phyloP scores from a whole-genome alignment of 495 filamentous ascomycete genomes.

The Oleoguttula mirabilis region DNA sequence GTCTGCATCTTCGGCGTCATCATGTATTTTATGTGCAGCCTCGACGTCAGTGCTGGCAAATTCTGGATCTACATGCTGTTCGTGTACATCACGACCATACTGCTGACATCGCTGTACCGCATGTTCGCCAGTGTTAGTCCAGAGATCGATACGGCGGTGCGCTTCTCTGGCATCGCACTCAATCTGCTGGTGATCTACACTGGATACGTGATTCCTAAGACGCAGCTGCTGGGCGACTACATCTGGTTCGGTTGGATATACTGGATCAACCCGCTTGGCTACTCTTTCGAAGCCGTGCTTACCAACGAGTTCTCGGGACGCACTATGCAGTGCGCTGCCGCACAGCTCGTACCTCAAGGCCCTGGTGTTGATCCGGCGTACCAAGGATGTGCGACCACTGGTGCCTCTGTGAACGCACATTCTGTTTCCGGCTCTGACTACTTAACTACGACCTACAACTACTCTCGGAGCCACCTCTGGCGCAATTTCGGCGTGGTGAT shows the following conservation, averaged over 20 bases:
- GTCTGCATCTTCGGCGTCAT: conserved; percentile 45
- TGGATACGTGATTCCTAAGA: conserved; percentile 41
- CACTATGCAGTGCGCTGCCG: conserved; percentile 45
- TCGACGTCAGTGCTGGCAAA: conserved; percentile 53
- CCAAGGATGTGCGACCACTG: conserved; percentile 45
- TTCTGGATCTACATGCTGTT: conserved; percentile 66
- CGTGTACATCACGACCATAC: conserved; percentile 55
- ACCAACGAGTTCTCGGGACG: conserved; percentile 40
- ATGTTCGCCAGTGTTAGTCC: conserved; percentile 67
- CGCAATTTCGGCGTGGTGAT: conserved; percentile 50
- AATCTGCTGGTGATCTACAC: conserved; percentile 49
- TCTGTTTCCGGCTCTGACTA: conserved; percentile 44
- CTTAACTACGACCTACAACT: conserved; percentile 41
- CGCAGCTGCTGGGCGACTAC: conserved; percentile 31
- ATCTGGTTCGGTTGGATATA: conserved; percentile 51
- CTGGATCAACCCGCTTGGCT: conserved; percentile 43
- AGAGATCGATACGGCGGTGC: conserved; percentile 59
- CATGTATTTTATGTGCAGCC: conserved; percentile 23
- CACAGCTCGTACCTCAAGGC: conserved; percentile 34
- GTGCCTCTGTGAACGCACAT: conserved; percentile 40
- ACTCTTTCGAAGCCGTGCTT: conserved; percentile 48
- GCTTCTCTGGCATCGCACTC: conserved; percentile 55
- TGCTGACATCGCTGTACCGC: conserved; percentile 57
- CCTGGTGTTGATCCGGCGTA: conserved; percentile 45
- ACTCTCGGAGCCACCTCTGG: conserved; percentile 47